Percentiles rank a stretch among this genome's conserved stretches.
Conservation (phyloP, 306 rosid genomes). For the Quercus variabilis region DNA sequence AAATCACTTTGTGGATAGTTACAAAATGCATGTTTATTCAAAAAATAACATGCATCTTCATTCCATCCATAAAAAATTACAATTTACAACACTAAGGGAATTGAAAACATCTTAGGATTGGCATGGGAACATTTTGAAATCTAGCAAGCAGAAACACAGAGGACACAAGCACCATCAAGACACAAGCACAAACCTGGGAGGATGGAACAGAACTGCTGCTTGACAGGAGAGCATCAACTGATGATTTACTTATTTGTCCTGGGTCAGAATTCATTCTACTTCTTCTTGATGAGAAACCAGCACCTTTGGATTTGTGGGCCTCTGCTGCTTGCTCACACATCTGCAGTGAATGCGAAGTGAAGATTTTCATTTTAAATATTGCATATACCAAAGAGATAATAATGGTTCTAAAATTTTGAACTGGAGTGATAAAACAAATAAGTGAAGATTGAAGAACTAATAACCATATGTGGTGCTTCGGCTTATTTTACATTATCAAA, state of each 20-base stretch:
- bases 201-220: conserved; percentile 32
- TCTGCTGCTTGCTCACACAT: conserved; percentile 98
- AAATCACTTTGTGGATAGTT: background rate
- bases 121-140: conserved; percentile 4
- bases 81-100: conserved; percentile 1
- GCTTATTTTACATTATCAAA: conserved; percentile 14
- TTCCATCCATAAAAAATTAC: conserved; percentile 1
- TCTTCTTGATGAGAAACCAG: conserved; percentile 61
- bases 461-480: background rate
- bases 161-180: background rate
- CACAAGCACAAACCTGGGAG: conserved; percentile 37
- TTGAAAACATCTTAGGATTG: background rate
- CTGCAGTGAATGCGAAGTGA: conserved; percentile 35
- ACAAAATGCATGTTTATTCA: background rate
- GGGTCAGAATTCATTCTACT: conserved; percentile 63
- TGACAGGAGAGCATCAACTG: conserved; percentile 87
- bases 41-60: background rate
- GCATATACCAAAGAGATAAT: background rate
- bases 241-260: conserved; percentile 58
- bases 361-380: conserved; percentile 3
- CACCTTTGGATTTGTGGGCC: conserved; percentile 85
- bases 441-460: background rate
- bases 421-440: background rate
- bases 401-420: background rate
- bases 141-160: conserved; percentile 8